These are phyloP conservation scores for Digitaria exilis DNA, from an alignment of 202 grass and related monocot species.

Conservation along the genomic window DNA sequence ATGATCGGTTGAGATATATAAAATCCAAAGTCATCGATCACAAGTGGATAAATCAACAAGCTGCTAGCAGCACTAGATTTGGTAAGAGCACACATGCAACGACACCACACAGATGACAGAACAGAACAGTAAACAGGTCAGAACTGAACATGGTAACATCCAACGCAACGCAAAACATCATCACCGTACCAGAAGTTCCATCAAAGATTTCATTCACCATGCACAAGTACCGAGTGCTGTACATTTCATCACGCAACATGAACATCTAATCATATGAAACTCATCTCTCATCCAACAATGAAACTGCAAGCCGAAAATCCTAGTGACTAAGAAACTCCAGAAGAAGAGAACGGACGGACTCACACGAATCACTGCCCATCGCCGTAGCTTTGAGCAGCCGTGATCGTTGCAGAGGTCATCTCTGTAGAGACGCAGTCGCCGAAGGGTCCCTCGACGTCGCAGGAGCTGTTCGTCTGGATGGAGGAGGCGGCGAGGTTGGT, in stretches of 20 bases:
- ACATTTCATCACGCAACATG: background rate
- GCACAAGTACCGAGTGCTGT: background rate
- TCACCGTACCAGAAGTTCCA: background rate
- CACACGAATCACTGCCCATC: slow-evolving; percentile 32
- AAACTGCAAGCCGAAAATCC: slow-evolving; percentile 17
- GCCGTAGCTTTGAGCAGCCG: slow-evolving; percentile 29
- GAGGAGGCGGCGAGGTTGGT: slow-evolving; percentile 44
- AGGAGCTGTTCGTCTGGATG: slow-evolving; percentile 16
- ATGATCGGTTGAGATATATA: background rate
- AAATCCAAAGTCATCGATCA: background rate
- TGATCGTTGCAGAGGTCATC: slow-evolving; percentile 26
- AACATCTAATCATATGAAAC: background rate
- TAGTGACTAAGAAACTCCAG: slow-evolving; percentile 16
- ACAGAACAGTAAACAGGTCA: background rate
- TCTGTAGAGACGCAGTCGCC: slow-evolving; percentile 31
- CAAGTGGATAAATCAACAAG: background rate
- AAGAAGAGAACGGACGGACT: slow-evolving; percentile 4
- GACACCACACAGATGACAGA: background rate
- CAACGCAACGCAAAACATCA: background rate
- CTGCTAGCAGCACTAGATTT: background rate
- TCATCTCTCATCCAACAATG: background rate
- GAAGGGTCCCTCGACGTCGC: slow-evolving; percentile 22
- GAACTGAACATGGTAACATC: background rate
- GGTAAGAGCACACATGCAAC: background rate
- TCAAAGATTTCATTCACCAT: background rate